Percentiles rank a stretch among this genome's conserved stretches.
phyloP scores from a whole-genome alignment of 202 grass and related monocot genomes.

The Brachypodium distachyon region DNA sequence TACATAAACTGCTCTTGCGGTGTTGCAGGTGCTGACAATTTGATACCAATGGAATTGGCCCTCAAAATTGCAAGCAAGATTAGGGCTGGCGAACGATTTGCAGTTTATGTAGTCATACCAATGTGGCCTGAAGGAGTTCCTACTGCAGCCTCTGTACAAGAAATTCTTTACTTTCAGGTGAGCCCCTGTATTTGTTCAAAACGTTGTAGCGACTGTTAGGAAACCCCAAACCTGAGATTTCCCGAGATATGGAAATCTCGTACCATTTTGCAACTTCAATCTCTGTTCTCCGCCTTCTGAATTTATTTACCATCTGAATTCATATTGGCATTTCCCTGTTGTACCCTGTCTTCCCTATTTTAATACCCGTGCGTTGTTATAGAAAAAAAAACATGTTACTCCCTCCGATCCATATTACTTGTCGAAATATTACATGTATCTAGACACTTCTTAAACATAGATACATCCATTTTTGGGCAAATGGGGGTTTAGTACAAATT shows the following conservation, averaged over 20 bases:
- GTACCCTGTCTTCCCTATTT: neutral
- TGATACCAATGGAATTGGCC: constrained; percentile 94
- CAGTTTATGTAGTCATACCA: constrained; percentile 92
- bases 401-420: too few species aligned
- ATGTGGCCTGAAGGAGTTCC: constrained; percentile 99
- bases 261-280: neutral
- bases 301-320: neutral
- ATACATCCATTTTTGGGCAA: too few species aligned
- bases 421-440: too few species aligned
- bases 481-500: too few species aligned
- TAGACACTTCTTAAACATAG: too few species aligned
- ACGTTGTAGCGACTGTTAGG: neutral
- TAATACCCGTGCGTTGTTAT: too few species aligned
- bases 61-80: constrained; percentile 93
- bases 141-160: constrained; percentile 65
- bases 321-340: neutral
- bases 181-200: constrained; percentile 8
- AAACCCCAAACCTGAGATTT: neutral
- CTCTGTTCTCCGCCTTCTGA: neutral
- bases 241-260: neutral
- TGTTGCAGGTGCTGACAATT: constrained; percentile 76
- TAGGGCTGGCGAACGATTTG: constrained; percentile 64
- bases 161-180: constrained; percentile 97
- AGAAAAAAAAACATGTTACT: too few species aligned
- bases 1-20: neutral